Conservation (phyloP, 257 asterid genomes). For the Rubia yunnanensis region DNA sequence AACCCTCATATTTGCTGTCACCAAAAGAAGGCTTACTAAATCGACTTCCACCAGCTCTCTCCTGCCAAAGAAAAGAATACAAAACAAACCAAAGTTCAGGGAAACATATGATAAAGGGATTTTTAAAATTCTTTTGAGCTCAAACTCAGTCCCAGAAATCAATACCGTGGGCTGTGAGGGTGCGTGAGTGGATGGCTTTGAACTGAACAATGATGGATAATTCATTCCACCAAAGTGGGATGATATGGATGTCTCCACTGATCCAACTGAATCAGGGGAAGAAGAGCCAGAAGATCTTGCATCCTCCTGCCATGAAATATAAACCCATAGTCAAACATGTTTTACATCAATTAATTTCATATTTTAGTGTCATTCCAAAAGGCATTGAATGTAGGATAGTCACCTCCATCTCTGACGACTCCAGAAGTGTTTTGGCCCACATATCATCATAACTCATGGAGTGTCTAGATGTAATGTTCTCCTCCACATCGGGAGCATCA, state of each 20-base stretch:
- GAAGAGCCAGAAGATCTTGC: slow-evolving; percentile 93
- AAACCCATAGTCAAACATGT: background rate
- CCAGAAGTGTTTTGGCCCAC: slow-evolving; percentile 99
- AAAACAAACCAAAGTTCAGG: background rate
- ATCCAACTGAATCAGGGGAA: slow-evolving; percentile 91
- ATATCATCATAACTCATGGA: slow-evolving; percentile 96
- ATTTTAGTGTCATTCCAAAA: background rate
- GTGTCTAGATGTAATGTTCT: slow-evolving; percentile 77
- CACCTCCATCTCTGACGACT: slow-evolving; percentile 85
- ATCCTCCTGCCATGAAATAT: slow-evolving; percentile 54
- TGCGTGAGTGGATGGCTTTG: slow-evolving; percentile 67
- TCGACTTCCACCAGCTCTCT: slow-evolving; percentile 58
- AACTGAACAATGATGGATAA: slow-evolving; percentile 94
- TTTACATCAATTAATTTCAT: background rate
- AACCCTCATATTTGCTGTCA: slow-evolving; percentile 43
- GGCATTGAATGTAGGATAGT: slow-evolving; percentile 4
- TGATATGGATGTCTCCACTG: slow-evolving; percentile 95
- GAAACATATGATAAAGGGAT: background rate
- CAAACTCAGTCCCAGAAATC: background rate
- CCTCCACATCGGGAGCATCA: slow-evolving; percentile 99
- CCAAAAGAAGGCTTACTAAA: slow-evolving; percentile 30
- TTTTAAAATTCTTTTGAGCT: background rate
- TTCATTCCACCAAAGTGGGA: slow-evolving; percentile 98
- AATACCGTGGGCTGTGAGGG: slow-evolving; percentile 63
- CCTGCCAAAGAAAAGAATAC: slow-evolving; percentile 42